Evolutionary conservation across 345 rosid genomes (phyloP).

Genomic region (Noccaea caerulescens): DNA sequence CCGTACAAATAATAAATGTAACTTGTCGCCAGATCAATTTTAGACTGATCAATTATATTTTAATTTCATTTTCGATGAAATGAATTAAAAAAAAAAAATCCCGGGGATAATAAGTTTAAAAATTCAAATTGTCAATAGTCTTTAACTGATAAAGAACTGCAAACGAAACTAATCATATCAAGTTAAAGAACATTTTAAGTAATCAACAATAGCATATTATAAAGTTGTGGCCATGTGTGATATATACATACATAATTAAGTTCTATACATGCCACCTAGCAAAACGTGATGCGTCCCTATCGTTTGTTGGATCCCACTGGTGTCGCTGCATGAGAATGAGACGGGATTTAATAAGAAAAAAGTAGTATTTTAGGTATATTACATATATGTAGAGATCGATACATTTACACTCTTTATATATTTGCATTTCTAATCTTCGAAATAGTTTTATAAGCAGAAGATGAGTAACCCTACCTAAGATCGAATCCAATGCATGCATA

Average conservation of each 20-base stretch:
- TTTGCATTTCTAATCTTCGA: constrained; percentile 9
- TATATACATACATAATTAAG: constrained; percentile 15
- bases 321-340: constrained; percentile 41
- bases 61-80: neutral
- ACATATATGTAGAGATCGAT: neutral
- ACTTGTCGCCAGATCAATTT: neutral
- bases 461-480: neutral
- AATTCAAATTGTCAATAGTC: neutral
- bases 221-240: constrained; percentile 35
- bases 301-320: constrained; percentile 44
- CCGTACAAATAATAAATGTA: neutral
- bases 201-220: constrained; percentile 24
- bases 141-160: neutral
- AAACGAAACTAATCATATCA: constrained; percentile 20
- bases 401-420: neutral
- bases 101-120: neutral
- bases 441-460: constrained; percentile 11
- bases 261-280: constrained; percentile 33
- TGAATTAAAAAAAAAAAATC: neutral
- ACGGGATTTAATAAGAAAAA: neutral
- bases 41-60: neutral
- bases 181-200: neutral
- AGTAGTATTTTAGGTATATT: neutral
- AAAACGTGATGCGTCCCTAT: constrained; percentile 37
- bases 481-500: constrained; percentile 46